Evolutionary conservation across 805 yeast species (phyloP).

Genomic region (Kodamaea restingae): DNA sequence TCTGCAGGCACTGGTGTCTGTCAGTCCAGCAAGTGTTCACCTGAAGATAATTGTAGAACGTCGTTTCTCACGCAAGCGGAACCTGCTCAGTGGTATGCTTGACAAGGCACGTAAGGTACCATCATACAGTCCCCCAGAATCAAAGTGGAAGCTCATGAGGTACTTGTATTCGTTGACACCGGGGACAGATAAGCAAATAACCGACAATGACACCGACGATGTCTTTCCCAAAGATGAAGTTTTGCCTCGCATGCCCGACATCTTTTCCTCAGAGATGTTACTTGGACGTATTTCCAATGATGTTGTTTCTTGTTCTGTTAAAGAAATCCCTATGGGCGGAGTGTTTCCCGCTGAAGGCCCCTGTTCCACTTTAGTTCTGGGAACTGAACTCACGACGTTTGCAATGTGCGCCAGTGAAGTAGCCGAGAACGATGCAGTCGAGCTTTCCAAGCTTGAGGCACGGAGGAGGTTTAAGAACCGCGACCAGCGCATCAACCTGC

Average conservation of each 20-base stretch:
- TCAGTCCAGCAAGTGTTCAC: slow-evolving; percentile 4
- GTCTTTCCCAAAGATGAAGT: neutral
- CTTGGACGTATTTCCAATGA: slow-evolving; percentile 10
- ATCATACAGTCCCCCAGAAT: neutral
- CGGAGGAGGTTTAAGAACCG: slow-evolving; percentile 24
- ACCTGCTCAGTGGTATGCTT: neutral
- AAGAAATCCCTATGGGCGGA: neutral
- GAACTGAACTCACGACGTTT: slow-evolving; percentile 13
- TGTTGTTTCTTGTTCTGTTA: slow-evolving; percentile 1
- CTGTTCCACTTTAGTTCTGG: no score
- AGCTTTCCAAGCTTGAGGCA: slow-evolving; percentile 9
- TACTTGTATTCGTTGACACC: slow-evolving; percentile 8
- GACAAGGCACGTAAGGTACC: neutral
- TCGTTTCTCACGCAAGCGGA: neutral
- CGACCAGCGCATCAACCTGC: slow-evolving; percentile 49
- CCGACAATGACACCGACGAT: neutral
- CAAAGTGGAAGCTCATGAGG: neutral
- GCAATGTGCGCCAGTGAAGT: slow-evolving; percentile 4
- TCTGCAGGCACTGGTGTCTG: slow-evolving; percentile 3
- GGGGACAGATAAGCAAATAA: neutral
- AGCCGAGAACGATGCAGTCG: slow-evolving; percentile 5
- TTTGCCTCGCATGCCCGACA: neutral
- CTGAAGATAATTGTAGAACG: neutral
- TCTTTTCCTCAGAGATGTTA: neutral
- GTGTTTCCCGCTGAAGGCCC: neutral